phyloP scores from a whole-genome alignment of 208 protist genomes.

The Trypanosoma avium region DNA sequence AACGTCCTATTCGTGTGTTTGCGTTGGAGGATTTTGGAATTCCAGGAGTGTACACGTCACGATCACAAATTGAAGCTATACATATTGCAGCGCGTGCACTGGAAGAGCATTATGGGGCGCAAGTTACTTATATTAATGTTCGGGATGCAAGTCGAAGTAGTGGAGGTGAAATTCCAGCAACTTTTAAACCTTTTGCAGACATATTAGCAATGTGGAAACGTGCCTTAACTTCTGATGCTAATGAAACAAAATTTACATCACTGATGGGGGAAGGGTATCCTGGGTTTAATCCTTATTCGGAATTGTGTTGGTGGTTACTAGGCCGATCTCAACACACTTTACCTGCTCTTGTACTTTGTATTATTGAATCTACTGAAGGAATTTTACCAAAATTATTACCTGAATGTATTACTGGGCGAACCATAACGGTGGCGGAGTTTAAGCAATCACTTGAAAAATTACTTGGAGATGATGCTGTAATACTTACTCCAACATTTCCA shows the following conservation, averaged over 20 bases:
- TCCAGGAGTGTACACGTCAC: slow-evolving; percentile 44
- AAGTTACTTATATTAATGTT: slow-evolving; percentile 77
- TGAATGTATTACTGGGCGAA: too few species aligned
- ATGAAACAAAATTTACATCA: slow-evolving; percentile 55
- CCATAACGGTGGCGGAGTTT: too few species aligned
- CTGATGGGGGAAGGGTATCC: slow-evolving; percentile 60
- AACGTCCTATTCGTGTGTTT: slow-evolving; percentile 53
- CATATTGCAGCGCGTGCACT: slow-evolving; percentile 56
- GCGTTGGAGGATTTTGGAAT: slow-evolving; percentile 81
- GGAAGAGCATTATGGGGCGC: slow-evolving; percentile 45
- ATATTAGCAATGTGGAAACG: slow-evolving; percentile 71
- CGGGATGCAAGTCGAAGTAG: slow-evolving; percentile 57
- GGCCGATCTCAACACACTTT: slow-evolving; percentile 79
- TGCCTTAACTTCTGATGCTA: slow-evolving; percentile 61
- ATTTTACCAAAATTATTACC: slow-evolving; percentile 39
- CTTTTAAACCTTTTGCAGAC: slow-evolving; percentile 59
- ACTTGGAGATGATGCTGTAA: slow-evolving; percentile 63
- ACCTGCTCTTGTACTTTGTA: slow-evolving; percentile 65
- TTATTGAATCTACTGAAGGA: slow-evolving; percentile 54
- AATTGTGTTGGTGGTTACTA: slow-evolving; percentile 55
- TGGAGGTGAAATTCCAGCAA: slow-evolving; percentile 44
- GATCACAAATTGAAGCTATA: slow-evolving; percentile 57
- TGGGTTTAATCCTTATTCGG: slow-evolving; percentile 20
- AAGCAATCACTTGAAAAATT: slow-evolving; percentile 64
- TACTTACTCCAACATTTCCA: slow-evolving; percentile 78